phyloP scores from a whole-genome alignment of 2,329 filamentous ascomycete species.

The Dactylellina haptotyla region DNA sequence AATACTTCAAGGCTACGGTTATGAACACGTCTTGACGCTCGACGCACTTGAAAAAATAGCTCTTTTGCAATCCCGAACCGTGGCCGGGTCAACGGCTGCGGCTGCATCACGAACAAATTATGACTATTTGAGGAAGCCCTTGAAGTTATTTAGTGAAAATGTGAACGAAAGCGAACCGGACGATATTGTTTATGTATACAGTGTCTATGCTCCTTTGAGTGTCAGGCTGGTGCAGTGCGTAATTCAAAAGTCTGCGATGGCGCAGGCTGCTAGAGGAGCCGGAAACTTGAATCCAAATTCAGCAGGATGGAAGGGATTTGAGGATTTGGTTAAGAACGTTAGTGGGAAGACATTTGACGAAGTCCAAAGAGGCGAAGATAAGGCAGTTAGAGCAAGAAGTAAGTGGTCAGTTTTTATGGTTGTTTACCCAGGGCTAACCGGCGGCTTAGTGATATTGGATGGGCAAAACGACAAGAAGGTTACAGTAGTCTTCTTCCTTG shows the following conservation, averaged over 20 bases:
- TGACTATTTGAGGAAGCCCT: constrained; percentile 81
- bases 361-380: constrained; percentile 89
- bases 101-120: constrained; percentile 84
- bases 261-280: constrained; percentile 74
- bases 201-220: constrained; percentile 92
- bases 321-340: constrained; percentile 88
- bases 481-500: constrained; percentile 94
- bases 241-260: constrained; percentile 86
- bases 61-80: constrained; percentile 80
- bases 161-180: constrained; percentile 94
- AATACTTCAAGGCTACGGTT: constrained; percentile 90
- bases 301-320: constrained; percentile 85
- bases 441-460: constrained; percentile 69
- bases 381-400: constrained; percentile 81
- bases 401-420: constrained; percentile 22
- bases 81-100: constrained; percentile 76
- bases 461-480: constrained; percentile 81
- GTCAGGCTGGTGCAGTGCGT: constrained; percentile 91
- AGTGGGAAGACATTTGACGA: constrained; percentile 91
- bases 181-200: constrained; percentile 97
- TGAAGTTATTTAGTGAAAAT: constrained; percentile 92
- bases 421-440: constrained; percentile 1
- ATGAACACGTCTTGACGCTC: constrained; percentile 91
- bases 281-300: constrained; percentile 63
- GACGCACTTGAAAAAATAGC: constrained; percentile 88